Evolutionary conservation across 345 rosid genomes (phyloP).

Genomic region (Eucalyptus caleyi): DNA sequence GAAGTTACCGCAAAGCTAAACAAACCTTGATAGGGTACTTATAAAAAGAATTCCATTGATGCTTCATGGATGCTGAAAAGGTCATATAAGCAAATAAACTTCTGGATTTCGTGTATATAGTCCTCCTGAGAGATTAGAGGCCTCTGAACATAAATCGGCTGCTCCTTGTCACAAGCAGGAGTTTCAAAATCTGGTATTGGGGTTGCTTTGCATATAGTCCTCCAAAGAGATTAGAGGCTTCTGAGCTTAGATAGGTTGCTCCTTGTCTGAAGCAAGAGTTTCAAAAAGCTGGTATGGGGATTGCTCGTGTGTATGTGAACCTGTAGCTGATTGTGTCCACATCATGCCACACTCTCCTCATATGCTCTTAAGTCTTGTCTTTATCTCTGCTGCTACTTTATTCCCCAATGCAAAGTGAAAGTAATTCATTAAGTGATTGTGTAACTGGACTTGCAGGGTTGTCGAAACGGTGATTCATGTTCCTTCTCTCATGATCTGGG

Average conservation of each 20-base stretch:
- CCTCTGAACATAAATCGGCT: background rate
- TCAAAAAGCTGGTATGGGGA: background rate
- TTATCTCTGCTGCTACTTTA: background rate
- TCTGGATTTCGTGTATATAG: background rate
- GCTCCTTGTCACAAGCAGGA: background rate
- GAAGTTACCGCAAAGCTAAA: background rate
- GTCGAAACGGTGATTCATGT: conserved; percentile 69
- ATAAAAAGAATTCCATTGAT: background rate
- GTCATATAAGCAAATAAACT: background rate
- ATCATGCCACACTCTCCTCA: background rate
- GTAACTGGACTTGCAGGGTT: conserved; percentile 48
- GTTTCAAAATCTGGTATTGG: background rate
- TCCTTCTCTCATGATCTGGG: conserved; percentile 48
- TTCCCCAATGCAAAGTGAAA: background rate
- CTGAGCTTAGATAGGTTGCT: background rate
- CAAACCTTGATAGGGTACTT: background rate
- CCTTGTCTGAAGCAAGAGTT: background rate
- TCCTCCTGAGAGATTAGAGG: background rate
- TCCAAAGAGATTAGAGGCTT: background rate
- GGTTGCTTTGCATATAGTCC: background rate
- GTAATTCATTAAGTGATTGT: background rate
- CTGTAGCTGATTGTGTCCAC: background rate
- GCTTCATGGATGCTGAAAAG: background rate
- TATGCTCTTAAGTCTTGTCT: background rate
- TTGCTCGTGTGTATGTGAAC: background rate